Conservation (phyloP, 2,329 filamentous ascomycete genomes). For the Fusarium redolens region DNA sequence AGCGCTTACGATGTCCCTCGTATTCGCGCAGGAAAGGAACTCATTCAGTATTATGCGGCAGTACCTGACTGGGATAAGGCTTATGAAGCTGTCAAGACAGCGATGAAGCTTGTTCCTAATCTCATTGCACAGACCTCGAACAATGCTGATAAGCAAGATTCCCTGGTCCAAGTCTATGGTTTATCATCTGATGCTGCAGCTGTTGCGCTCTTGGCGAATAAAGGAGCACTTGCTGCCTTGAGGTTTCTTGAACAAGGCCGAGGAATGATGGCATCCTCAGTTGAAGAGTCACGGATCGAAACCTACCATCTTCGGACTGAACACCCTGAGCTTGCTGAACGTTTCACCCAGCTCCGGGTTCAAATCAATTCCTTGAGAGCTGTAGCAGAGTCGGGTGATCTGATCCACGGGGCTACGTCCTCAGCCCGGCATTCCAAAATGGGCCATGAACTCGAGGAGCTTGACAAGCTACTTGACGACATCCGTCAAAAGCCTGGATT, state of each 20-base stretch:
- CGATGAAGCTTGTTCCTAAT: neutral
- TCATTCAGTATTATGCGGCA: neutral
- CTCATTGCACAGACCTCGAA: neutral
- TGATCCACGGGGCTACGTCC: neutral
- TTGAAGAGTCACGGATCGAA: neutral
- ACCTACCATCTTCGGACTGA: neutral
- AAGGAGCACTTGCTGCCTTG: neutral
- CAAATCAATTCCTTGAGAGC: fast-evolving
- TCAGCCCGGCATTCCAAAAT: neutral
- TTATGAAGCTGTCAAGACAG: neutral
- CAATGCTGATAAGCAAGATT: neutral
- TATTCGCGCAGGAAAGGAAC: neutral
- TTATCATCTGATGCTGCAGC: neutral
- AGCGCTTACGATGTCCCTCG: neutral
- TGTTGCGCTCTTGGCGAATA: neutral
- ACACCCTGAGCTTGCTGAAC: neutral
- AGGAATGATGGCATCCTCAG: neutral
- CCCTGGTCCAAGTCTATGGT: neutral
- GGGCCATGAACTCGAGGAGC: neutral
- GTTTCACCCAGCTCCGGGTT: fast-evolving
- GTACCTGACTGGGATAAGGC: neutral
- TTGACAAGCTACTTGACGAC: neutral
- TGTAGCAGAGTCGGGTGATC: neutral
- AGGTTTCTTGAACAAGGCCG: neutral
- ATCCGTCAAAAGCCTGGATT: neutral